Evolutionary conservation across 2,329 filamentous ascomycete genomes (phyloP).

Genomic region (Plectosphaerella sp.): DNA sequence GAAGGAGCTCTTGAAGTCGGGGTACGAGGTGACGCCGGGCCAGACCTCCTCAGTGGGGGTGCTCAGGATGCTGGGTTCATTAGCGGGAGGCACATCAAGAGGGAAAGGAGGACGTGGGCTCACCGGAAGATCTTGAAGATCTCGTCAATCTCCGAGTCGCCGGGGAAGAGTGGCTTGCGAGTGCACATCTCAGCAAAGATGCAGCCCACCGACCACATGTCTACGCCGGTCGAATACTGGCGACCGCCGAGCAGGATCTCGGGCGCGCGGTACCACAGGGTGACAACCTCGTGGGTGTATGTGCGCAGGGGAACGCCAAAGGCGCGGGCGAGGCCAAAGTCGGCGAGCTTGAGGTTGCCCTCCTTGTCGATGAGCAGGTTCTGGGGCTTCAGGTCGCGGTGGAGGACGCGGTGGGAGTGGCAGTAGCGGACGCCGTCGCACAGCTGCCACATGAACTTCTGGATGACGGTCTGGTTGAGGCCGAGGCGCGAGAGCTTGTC

Average conservation of each 20-base stretch:
- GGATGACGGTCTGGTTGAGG: constrained; percentile 75
- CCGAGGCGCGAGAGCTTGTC: constrained; percentile 62
- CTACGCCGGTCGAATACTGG: constrained; percentile 89
- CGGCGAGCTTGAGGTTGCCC: constrained; percentile 83
- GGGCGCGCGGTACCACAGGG: constrained; percentile 86
- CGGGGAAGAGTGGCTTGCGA: constrained; percentile 85
- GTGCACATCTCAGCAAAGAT: constrained; percentile 98
- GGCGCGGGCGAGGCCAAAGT: constrained; percentile 84
- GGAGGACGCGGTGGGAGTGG: constrained; percentile 81
- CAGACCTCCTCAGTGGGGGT: constrained; percentile 78
- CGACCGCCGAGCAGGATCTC: constrained; percentile 88
- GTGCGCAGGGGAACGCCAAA: constrained; percentile 89
- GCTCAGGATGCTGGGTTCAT: constrained; percentile 61
- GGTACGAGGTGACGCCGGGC: constrained; percentile 92
- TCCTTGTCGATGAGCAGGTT: constrained; percentile 83
- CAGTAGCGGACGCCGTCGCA: constrained; percentile 83
- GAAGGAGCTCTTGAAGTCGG: constrained; percentile 89
- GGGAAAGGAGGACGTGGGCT: constrained; percentile 17
- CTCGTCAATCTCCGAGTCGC: constrained; percentile 85
- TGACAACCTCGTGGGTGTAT: constrained; percentile 94
- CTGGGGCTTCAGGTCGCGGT: constrained; percentile 87
- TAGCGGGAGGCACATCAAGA: constrained; percentile 7
- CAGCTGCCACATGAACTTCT: constrained; percentile 89
- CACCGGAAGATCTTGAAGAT: constrained; percentile 91
- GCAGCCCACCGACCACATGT: constrained; percentile 94